Percentiles rank a stretch among this genome's conserved stretches.
These are phyloP conservation scores for Calocybe gambosa DNA, from an alignment of 1,284 basidiomycete species.

Conservation along the genomic window DNA sequence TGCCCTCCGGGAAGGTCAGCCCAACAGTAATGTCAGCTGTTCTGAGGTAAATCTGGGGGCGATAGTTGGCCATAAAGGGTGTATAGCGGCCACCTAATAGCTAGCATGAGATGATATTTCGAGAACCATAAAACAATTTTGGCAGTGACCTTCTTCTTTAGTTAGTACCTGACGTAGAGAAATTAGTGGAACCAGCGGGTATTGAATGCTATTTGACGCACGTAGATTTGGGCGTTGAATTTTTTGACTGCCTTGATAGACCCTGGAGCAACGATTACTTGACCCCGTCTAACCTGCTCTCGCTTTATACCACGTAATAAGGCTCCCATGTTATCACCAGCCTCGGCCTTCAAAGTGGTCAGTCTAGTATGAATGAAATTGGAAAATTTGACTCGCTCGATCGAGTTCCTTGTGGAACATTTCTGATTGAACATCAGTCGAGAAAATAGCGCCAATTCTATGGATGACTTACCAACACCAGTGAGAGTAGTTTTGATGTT, in stretches of 20 bases:
- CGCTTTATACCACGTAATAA: conserved; percentile 96
- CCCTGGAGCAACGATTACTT: conserved; percentile 86
- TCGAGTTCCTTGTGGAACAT: conserved; percentile 99
- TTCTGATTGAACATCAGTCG: conserved; percentile 43
- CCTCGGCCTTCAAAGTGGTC: conserved; percentile 64
- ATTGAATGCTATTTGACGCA: conserved; percentile 29
- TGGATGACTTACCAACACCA: conserved; percentile 70
- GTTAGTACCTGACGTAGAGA: conserved; percentile 67
- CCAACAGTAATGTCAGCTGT: conserved; percentile 91
- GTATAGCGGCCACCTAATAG: conserved; percentile 82
- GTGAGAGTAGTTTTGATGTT: conserved; percentile 92
- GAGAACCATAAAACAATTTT: not conserved
- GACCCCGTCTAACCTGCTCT: conserved; percentile 92
- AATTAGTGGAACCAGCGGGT: not conserved
- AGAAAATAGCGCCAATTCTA: not conserved
- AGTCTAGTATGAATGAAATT: not conserved
- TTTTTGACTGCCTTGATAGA: conserved; percentile 94
- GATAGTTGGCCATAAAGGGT: conserved; percentile 96
- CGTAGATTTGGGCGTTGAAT: conserved; percentile 91
- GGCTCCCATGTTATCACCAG: conserved; percentile 99
- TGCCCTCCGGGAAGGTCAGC: conserved; percentile 85
- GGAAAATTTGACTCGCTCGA: conserved; percentile 42
- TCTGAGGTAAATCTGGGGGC: conserved; percentile 94
- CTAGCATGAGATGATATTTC: not conserved
- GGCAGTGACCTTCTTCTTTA: conserved; percentile 75